These are phyloP conservation scores for Lanmaoa rubissima DNA, from an alignment of 768 basidiomycete genomes.

Conservation along the genomic window DNA sequence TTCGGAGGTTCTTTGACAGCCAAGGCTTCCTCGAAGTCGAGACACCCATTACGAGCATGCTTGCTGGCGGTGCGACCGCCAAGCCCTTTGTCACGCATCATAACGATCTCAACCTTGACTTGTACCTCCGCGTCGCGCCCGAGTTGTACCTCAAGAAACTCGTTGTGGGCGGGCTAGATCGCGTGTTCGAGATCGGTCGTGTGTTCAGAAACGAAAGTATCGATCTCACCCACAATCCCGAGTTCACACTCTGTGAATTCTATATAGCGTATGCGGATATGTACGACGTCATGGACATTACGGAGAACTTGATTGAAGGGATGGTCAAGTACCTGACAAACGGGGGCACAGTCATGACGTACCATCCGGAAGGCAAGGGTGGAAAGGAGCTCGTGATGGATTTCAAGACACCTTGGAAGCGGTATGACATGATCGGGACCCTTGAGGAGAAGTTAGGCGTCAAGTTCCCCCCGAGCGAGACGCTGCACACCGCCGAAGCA, in stretches of 20 bases:
- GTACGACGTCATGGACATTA: slow-evolving; percentile 98
- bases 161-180: slow-evolving; percentile 93
- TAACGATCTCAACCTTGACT: slow-evolving; percentile 94
- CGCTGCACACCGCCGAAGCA: slow-evolving; percentile 81
- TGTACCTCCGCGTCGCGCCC: slow-evolving; percentile 96
- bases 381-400: slow-evolving; percentile 74
- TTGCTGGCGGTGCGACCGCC: slow-evolving; percentile 96
- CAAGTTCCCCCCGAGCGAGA: slow-evolving; percentile 91
- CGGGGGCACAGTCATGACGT: slow-evolving; percentile 75
- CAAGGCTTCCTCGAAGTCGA: slow-evolving; percentile 98
- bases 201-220: slow-evolving; percentile 99
- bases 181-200: slow-evolving; percentile 97
- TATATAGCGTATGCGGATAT: slow-evolving; percentile 99
- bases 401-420: slow-evolving; percentile 95
- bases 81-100: slow-evolving; percentile 99
- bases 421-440: slow-evolving; percentile 97
- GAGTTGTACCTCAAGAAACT: slow-evolving; percentile 98
- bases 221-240: slow-evolving; percentile 98
- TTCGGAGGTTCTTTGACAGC: slow-evolving; percentile 85
- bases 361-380: slow-evolving; percentile 94
- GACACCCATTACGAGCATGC: slow-evolving; percentile 96
- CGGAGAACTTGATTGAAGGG: slow-evolving; percentile 86
- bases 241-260: slow-evolving; percentile 99
- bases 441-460: slow-evolving; percentile 90
- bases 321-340: slow-evolving; percentile 85